phyloP scores from a whole-genome alignment of 306 rosid genomes.

The Citrullus colocynthis region DNA sequence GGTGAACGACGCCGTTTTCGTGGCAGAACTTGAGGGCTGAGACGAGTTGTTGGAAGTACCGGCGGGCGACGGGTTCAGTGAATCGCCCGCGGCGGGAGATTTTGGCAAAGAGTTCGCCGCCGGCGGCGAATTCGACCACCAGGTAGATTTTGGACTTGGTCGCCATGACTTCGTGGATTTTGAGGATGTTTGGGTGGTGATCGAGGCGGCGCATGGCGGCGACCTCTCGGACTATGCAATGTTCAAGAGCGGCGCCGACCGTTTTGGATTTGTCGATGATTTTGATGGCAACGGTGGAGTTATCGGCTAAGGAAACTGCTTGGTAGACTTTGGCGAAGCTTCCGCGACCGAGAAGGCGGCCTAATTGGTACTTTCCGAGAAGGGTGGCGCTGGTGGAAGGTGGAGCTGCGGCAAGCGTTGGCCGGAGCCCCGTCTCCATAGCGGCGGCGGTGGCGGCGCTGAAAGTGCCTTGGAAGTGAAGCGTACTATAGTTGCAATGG shows the following conservation, averaged over 20 bases:
- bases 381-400: slow-evolving; percentile 15
- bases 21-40: slow-evolving; percentile 67
- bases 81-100: slow-evolving; percentile 35
- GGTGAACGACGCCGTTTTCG: slow-evolving; percentile 61
- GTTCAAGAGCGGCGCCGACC: slow-evolving; percentile 35
- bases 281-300: slow-evolving; percentile 51
- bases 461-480: not conserved
- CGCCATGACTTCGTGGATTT: slow-evolving; percentile 69
- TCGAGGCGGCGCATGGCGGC: slow-evolving; percentile 77
- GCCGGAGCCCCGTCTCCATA: slow-evolving; percentile 34
- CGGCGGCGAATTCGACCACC: slow-evolving; percentile 59
- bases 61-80: slow-evolving; percentile 32
- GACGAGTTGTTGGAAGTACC: slow-evolving; percentile 64
- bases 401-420: not conserved
- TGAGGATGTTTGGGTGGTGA: slow-evolving; percentile 48
- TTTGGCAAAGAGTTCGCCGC: slow-evolving; percentile 62
- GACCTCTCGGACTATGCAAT: slow-evolving; percentile 53
- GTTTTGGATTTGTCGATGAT: slow-evolving; percentile 58
- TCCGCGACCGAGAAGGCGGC: slow-evolving; percentile 56
- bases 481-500: not conserved
- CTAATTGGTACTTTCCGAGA: slow-evolving; percentile 45
- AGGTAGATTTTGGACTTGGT: slow-evolving; percentile 68
- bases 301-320: slow-evolving; percentile 41
- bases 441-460: not conserved
- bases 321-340: slow-evolving; percentile 76